Conservation (phyloP, 192 early-diverging fungal species). For the Coemansia sp. region DNA sequence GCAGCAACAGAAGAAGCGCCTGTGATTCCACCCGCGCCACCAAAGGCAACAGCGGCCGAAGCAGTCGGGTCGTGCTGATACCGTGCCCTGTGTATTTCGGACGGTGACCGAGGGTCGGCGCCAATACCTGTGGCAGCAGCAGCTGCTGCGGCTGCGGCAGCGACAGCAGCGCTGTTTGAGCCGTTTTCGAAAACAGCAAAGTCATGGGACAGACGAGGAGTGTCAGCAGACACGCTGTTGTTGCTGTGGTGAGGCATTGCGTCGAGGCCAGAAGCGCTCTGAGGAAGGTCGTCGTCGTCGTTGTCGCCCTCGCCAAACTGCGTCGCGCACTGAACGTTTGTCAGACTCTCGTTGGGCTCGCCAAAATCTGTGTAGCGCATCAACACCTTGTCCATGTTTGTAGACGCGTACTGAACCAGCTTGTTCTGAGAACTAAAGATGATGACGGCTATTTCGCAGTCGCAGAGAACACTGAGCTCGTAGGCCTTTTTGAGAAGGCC, state of each 20-base stretch:
- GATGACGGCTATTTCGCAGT: slow-evolving; percentile 92
- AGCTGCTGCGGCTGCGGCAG: not conserved
- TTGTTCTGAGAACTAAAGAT: slow-evolving; percentile 95
- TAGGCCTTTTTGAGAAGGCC: slow-evolving; percentile 98
- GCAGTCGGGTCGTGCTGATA: slow-evolving; percentile 14
- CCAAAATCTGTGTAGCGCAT: slow-evolving; percentile 78
- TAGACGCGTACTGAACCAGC: slow-evolving; percentile 88
- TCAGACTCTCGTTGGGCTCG: slow-evolving; percentile 59
- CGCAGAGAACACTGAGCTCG: slow-evolving; percentile 92
- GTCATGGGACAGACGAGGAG: slow-evolving; percentile 22
- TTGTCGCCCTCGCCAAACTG: slow-evolving; percentile 42
- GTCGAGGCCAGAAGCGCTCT: slow-evolving; percentile 21
- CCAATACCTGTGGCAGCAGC: not conserved
- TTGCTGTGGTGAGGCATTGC: not conserved
- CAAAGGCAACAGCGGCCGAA: slow-evolving; percentile 6
- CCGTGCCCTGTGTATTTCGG: slow-evolving; percentile 15
- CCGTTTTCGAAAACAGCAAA: slow-evolving; percentile 8
- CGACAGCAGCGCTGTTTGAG: not conserved
- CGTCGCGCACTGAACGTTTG: slow-evolving; percentile 58
- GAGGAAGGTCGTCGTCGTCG: slow-evolving; percentile 34
- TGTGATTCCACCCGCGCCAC: slow-evolving; percentile 13
- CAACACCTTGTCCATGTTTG: slow-evolving; percentile 92
- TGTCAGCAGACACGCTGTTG: slow-evolving; percentile 7
- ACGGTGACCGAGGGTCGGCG: slow-evolving; percentile 8
- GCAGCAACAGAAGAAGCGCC: not conserved